Percentiles rank a stretch among this genome's conserved stretches.
These are phyloP conservation scores for Amylostereum areolatum DNA, from an alignment of 1,284 basidiomycete genomes.

Conservation along the genomic window DNA sequence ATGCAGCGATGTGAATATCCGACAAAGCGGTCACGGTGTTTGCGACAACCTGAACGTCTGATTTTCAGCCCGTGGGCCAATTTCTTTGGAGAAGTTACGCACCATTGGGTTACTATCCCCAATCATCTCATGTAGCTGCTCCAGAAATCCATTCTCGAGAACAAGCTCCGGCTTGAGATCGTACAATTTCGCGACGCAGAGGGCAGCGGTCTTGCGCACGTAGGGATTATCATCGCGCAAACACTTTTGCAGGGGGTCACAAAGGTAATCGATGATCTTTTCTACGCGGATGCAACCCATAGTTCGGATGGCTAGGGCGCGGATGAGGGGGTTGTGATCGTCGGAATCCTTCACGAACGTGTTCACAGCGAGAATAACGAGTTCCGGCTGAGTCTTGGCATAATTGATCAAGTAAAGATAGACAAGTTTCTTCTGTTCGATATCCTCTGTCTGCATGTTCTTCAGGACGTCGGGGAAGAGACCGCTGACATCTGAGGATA, in stretches of 20 bases:
- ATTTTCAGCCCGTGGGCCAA: constrained; percentile 10
- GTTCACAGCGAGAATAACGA: constrained; percentile 97
- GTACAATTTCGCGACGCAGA: constrained; percentile 95
- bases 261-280: constrained; percentile 98
- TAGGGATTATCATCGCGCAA: constrained; percentile 95
- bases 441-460: constrained; percentile 95
- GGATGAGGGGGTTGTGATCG: constrained; percentile 93
- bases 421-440: constrained; percentile 96
- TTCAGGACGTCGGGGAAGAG: constrained; percentile 98
- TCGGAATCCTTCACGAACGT: constrained; percentile 98
- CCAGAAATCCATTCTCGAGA: constrained; percentile 92
- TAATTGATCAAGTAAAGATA: constrained; percentile 99
- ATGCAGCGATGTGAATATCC: constrained; percentile 81
- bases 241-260: constrained; percentile 88
- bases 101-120: constrained; percentile 98
- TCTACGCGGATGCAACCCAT: constrained; percentile 97
- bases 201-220: constrained; percentile 93
- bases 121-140: constrained; percentile 86
- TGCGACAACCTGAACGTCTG: constrained; percentile 75
- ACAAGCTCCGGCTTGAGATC: constrained; percentile 95
- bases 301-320: constrained; percentile 94
- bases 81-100: constrained; percentile 17
- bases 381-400: constrained; percentile 95
- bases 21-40: constrained; percentile 92
- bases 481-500: constrained; percentile 77